Evolutionary conservation across 1,139 yeast species (phyloP).

Genomic region (Wickerhamomyces sp.): DNA sequence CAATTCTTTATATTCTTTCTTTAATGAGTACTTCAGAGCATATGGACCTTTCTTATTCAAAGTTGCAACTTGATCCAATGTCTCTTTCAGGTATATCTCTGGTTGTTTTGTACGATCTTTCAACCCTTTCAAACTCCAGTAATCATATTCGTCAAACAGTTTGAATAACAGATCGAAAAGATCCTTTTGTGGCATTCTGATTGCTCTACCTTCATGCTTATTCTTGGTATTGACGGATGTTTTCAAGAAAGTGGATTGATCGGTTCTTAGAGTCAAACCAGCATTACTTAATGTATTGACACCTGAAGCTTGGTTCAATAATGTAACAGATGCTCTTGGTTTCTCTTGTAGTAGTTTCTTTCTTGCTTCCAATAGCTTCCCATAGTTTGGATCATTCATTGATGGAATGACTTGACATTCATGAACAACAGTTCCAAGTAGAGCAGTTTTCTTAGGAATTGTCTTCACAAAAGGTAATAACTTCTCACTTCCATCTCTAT

Average conservation of each 20-base stretch:
- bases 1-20: conserved; percentile 82
- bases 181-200: conserved; percentile 91
- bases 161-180: conserved; percentile 82
- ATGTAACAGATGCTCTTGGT: conserved; percentile 69
- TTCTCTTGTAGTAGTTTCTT: conserved; percentile 38
- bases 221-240: conserved; percentile 38
- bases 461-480: conserved; percentile 72
- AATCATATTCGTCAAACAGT: conserved; percentile 90
- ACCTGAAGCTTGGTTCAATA: conserved; percentile 81
- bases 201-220: conserved; percentile 78
- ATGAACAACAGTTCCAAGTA: conserved; percentile 85
- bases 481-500: conserved; percentile 40
- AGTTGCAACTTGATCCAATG: conserved; percentile 83
- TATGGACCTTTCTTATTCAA: conserved; percentile 94
- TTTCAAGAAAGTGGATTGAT: conserved; percentile 61
- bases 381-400: conserved; percentile 64
- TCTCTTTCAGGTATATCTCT: conserved; percentile 86
- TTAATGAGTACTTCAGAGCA: conserved; percentile 83
- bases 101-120: conserved; percentile 96
- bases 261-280: conserved; percentile 71
- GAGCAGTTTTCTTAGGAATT: conserved; percentile 78
- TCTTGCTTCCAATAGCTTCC: conserved; percentile 51
- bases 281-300: conserved; percentile 72
- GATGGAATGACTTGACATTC: conserved; percentile 89
- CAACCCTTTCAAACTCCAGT: conserved; percentile 93